A percentile compares a stretch with the other conserved stretches of the same genome.
These are phyloP conservation scores for Xylaria venustula DNA, from an alignment of 495 filamentous ascomycete genomes.

Conservation along the genomic window DNA sequence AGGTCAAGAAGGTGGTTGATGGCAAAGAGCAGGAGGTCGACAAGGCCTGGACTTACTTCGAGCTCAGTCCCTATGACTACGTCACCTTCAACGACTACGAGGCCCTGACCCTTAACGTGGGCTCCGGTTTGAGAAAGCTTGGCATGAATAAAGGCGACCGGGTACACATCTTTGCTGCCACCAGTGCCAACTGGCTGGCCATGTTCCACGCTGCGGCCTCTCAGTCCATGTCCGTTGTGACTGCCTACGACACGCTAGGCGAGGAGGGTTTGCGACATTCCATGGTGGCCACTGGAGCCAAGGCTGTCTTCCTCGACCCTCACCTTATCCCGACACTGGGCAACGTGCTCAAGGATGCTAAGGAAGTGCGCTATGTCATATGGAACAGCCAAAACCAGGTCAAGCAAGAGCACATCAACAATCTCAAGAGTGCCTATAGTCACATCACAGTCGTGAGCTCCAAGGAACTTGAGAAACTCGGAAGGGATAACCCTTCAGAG, in stretches of 20 bases:
- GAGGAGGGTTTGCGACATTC: conserved; percentile 93
- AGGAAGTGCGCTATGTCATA: conserved; percentile 76
- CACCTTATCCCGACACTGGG: conserved; percentile 75
- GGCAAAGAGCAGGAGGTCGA: conserved; percentile 85
- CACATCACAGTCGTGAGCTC: conserved; percentile 76
- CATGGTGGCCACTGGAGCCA: conserved; percentile 79
- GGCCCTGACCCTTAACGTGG: conserved; percentile 67
- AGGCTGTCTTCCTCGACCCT: conserved; percentile 88
- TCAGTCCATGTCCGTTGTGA: conserved; percentile 94
- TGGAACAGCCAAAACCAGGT: conserved; percentile 80
- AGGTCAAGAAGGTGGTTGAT: conserved; percentile 94
- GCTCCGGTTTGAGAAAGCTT: conserved; percentile 74
- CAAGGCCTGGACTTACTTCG: conserved; percentile 96
- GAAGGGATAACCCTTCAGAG: conserved; percentile 79
- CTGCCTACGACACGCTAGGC: conserved; percentile 95
- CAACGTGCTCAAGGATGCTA: conserved; percentile 77
- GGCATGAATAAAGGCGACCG: conserved; percentile 71
- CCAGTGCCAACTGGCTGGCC: conserved; percentile 78
- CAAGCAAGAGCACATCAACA: conserved; percentile 77
- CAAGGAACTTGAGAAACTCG: conserved; percentile 79
- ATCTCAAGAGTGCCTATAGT: conserved; percentile 67
- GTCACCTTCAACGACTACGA: conserved; percentile 88
- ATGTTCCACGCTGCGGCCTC: conserved; percentile 72
- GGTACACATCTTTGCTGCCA: conserved; percentile 88
- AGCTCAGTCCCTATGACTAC: conserved; percentile 85